Evolutionary conservation across 306 rosid species (phyloP).

Genomic region (Quercus gilva): DNA sequence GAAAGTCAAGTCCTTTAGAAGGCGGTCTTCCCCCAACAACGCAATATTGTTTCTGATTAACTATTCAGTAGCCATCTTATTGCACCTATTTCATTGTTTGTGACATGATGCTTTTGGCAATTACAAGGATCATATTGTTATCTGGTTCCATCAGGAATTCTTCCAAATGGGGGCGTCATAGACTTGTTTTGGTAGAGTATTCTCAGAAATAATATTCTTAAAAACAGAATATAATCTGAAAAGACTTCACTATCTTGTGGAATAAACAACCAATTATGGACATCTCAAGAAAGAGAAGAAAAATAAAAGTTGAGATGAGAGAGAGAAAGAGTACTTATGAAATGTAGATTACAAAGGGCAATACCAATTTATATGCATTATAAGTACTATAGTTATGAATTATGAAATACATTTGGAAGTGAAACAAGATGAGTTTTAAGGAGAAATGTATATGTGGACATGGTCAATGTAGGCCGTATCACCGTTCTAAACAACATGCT

Average conservation of each 20-base stretch:
- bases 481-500: conserved; percentile 23
- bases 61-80: background rate
- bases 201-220: background rate
- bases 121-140: background rate
- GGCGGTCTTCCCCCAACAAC: no score
- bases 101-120: background rate
- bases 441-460: conserved; percentile 18
- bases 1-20: no score
- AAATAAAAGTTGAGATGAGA: background rate
- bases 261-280: background rate
- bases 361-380: background rate
- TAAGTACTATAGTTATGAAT: conserved; percentile 6
- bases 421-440: background rate
- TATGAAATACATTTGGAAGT: conserved; percentile 23
- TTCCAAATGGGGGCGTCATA: background rate
- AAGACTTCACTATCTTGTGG: background rate
- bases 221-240: background rate
- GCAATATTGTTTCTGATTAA: no score
- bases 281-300: background rate
- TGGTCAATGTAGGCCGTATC: conserved; percentile 22
- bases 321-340: background rate
- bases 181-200: background rate
- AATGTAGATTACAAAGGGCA: background rate
- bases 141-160: background rate
- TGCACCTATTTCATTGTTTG: background rate